These are phyloP conservation scores for Fusarium aywerte DNA, from an alignment of 2,329 filamentous ascomycete genomes.

Conservation along the genomic window DNA sequence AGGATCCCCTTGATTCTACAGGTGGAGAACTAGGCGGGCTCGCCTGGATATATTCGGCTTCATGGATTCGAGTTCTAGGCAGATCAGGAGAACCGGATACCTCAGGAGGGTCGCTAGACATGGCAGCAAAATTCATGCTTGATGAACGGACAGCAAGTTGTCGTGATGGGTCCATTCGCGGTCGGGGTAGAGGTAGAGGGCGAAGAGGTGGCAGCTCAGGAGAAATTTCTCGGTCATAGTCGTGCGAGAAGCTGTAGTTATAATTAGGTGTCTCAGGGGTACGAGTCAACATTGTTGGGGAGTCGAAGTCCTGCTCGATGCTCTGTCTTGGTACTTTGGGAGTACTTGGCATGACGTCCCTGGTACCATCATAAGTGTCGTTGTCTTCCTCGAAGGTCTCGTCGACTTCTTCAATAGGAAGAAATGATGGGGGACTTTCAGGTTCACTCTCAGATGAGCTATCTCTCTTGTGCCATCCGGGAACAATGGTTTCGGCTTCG, in stretches of 20 bases:
- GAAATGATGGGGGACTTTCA: constrained; percentile 30
- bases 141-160: constrained; percentile 54
- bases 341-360: constrained; percentile 18
- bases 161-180: constrained; percentile 50
- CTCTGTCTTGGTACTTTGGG: constrained; percentile 34
- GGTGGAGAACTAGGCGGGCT: constrained; percentile 64
- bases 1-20: constrained; percentile 43
- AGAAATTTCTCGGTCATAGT: constrained; percentile 47
- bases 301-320: constrained; percentile 24
- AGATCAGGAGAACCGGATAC: constrained; percentile 57
- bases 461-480: constrained; percentile 25
- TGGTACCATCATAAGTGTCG: constrained; percentile 31
- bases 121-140: constrained; percentile 51
- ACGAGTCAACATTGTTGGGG: constrained; percentile 6
- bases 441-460: constrained; percentile 27
- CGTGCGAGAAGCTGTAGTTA: constrained; percentile 30
- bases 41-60: constrained; percentile 52
- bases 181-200: constrained; percentile 42
- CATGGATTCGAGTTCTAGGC: constrained; percentile 46
- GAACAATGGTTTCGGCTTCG: constrained; percentile 42
- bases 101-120: constrained; percentile 58
- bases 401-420: constrained; percentile 35
- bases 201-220: constrained; percentile 53
- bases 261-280: constrained; percentile 40
- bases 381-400: constrained; percentile 13